Base-by-base conservation (phyloP, 31 red algal genomes). In the Odonthalia washingtoniensis region DNA sequence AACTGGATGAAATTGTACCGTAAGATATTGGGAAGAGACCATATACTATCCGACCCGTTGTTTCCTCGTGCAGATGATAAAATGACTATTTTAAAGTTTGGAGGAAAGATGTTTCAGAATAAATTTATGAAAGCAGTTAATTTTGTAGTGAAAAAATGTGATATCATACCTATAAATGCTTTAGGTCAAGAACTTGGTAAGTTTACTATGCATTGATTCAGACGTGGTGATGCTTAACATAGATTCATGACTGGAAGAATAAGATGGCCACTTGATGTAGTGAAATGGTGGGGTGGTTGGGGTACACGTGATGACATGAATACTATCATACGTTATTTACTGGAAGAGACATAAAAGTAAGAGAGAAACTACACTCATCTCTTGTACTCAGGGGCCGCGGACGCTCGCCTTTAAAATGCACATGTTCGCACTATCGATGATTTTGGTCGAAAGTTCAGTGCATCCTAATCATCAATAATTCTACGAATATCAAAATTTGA, bases 281-380 rank as follows among this genome's bases (percentile, higher is more conserved):
- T 60, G 9, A 80, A 80, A 80, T 80, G 41, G 76, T 60, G 60
- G 76, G 76, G 76, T 57, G 76, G 76, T 3, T 61, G 76, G 76
- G 76, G 76, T 24, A 0, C 76, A 4, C 28, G 40, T 5, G 76
- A 60, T 0, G 0, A 80, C 0, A 32, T 12, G 9, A 80, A 80
- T 60, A 62, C 6, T 34, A 60, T 80, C 9, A 80, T 80, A 6
- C 0, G 76, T 21, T 80, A 62, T 45, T 60, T 80, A 0, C 0
- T 80, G 9, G 76, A 80, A 34, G 76, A 80, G n/a, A 61, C 76
- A 34, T 57, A 18, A 0, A 46, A 61, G 57, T 80, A 57, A 27
- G 76, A 80, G 42, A 52, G 36, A 6, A 80, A 52, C 28, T 80
- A 28, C 36, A 80, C 40, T 12, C 39, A 80, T 61, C 57, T 46